Evolutionary conservation across 495 filamentous ascomycete genomes (phyloP).

Genomic region (Penicillium silybi): DNA sequence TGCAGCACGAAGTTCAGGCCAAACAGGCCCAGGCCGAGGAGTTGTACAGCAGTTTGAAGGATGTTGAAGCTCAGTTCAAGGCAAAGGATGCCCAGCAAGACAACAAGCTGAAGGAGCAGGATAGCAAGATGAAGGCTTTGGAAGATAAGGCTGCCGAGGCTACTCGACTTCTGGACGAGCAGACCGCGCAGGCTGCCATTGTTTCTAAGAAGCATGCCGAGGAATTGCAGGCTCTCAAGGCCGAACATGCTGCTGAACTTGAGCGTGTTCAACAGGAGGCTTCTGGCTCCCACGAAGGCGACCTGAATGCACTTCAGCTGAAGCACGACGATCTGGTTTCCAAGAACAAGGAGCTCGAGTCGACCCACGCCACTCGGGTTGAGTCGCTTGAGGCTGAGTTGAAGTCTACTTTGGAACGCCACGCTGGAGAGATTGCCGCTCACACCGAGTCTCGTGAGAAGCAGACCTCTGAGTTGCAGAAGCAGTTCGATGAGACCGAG

Average conservation of each 20-base stretch:
- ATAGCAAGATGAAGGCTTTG: constrained; percentile 28
- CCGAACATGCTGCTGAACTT: constrained; percentile 30
- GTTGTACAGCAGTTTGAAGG: constrained; percentile 33
- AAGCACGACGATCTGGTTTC: constrained; percentile 38
- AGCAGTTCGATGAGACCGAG: constrained; percentile 32
- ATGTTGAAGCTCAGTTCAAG: constrained; percentile 33
- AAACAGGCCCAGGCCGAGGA: constrained; percentile 38
- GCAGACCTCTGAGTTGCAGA: constrained; percentile 33
- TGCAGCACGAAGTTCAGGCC: constrained; percentile 38
- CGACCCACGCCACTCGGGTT: constrained; percentile 30
- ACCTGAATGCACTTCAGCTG: constrained; percentile 34
- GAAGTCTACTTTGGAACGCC: constrained; percentile 28
- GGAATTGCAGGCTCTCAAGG: constrained; percentile 28
- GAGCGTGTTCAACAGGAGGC: constrained; percentile 26
- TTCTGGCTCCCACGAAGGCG: constrained; percentile 30
- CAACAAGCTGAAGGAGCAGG: constrained; percentile 29
- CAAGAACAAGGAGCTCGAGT: constrained; percentile 32
- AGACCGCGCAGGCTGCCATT: constrained; percentile 21
- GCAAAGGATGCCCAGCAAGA: constrained; percentile 33
- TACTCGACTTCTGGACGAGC: constrained; percentile 31
- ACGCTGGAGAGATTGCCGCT: constrained; percentile 29
- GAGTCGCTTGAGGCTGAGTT: constrained; percentile 36
- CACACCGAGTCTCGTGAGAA: constrained; percentile 31
- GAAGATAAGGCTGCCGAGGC: constrained; percentile 36
- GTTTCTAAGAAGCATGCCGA: constrained; percentile 31